Conservation (phyloP, 257 asterid genomes). For the Nicotiana knightiana region DNA sequence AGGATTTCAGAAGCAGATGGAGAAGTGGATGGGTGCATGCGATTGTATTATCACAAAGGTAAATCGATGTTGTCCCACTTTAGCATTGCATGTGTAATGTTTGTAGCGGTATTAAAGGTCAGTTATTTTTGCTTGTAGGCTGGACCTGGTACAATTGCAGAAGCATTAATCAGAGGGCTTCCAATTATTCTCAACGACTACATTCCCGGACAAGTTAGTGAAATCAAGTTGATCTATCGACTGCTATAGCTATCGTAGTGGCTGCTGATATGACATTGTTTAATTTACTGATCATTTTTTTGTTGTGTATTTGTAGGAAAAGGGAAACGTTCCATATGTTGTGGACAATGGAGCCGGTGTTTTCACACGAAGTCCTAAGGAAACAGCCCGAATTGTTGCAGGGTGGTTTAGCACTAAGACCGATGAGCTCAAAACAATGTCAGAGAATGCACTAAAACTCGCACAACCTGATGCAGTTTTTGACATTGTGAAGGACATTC, state of each 20-base stretch:
- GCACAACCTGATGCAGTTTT: constrained; percentile 90
- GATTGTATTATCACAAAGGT: constrained; percentile 93
- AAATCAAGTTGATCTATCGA: background rate
- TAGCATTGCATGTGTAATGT: background rate
- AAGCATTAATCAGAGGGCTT: constrained; percentile 93
- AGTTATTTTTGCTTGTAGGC: constrained; percentile 41
- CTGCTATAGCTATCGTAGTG: background rate
- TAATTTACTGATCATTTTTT: background rate
- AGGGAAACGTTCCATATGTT: constrained; percentile 89
- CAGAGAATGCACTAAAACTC: constrained; percentile 69
- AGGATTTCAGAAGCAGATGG: constrained; percentile 97
- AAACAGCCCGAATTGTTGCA: constrained; percentile 62
- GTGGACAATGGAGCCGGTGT: constrained; percentile 93
- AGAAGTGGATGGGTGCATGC: constrained; percentile 94
- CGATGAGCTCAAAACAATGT: constrained; percentile 62
- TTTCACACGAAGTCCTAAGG: constrained; percentile 69
- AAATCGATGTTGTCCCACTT: background rate
- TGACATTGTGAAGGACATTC: constrained; percentile 92
- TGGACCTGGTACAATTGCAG: constrained; percentile 97
- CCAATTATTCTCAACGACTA: constrained; percentile 87
- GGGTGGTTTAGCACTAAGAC: constrained; percentile 87
- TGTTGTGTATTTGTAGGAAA: constrained; percentile 45
- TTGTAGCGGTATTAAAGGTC: background rate
- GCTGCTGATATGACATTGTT: background rate
- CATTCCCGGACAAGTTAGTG: constrained; percentile 93